These are phyloP conservation scores for Wickerhamomyces strasburgensis DNA, from an alignment of 805 yeast species.

Conservation along the genomic window DNA sequence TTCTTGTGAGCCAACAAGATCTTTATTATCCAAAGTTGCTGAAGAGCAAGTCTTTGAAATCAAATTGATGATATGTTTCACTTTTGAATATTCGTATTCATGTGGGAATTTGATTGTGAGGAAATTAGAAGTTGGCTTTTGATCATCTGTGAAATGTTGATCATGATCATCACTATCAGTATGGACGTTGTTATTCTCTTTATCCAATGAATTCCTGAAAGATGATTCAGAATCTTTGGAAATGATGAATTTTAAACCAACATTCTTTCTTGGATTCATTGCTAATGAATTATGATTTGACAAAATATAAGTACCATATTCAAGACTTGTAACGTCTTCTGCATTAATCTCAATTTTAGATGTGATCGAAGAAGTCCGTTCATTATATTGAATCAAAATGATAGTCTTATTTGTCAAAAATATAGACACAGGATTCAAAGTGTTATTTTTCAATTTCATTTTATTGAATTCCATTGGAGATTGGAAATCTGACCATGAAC, in stretches of 20 bases:
- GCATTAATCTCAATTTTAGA: slow-evolving; percentile 16
- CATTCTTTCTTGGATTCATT: slow-evolving; percentile 28
- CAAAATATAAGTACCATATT: slow-evolving; percentile 28
- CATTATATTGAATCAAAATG: slow-evolving; percentile 20
- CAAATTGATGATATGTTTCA: slow-evolving; percentile 21
- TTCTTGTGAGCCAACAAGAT: slow-evolving; percentile 31
- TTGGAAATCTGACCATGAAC: slow-evolving; percentile 23
- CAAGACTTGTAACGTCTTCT: slow-evolving; percentile 19
- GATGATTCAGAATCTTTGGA: neutral
- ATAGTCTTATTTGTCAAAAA: slow-evolving; percentile 20
- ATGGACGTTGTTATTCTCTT: too few relatives aligned
- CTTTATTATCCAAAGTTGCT: slow-evolving; percentile 25
- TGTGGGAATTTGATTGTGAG: slow-evolving; percentile 23
- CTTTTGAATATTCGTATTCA: slow-evolving; percentile 20
- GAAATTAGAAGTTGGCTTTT: too few relatives aligned
- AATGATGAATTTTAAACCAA: slow-evolving; percentile 27
- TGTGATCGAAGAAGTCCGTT: slow-evolving; percentile 11
- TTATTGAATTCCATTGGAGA: slow-evolving; percentile 21
- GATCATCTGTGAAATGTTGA: too few relatives aligned
- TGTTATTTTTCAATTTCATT: slow-evolving; percentile 8
- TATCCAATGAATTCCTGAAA: too few relatives aligned
- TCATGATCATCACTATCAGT: too few relatives aligned
- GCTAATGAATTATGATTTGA: slow-evolving; percentile 17
- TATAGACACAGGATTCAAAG: slow-evolving; percentile 13
- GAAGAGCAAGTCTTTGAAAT: slow-evolving; percentile 22